Evolutionary conservation across 352 stramenopile species (phyloP).

Genomic region (Phytophthora fragariae): DNA sequence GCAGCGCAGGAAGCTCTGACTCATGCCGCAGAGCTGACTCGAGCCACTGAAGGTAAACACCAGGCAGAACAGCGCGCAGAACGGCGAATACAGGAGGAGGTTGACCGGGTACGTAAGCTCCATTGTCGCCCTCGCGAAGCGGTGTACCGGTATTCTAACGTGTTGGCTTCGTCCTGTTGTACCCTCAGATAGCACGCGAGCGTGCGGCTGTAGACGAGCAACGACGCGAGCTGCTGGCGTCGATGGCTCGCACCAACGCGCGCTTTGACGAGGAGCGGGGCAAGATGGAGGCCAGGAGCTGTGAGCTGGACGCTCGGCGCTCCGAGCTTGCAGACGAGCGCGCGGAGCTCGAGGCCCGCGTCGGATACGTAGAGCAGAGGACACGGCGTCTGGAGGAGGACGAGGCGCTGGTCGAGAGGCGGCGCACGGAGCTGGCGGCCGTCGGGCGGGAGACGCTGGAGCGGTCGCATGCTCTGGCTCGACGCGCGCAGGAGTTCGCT

Average conservation of each 20-base stretch:
- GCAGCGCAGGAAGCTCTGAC: conserved; percentile 49
- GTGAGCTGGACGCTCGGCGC: conserved; percentile 61
- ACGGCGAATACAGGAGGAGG: conserved; percentile 64
- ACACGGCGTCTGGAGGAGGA: conserved; percentile 54
- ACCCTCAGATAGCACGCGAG: conserved; percentile 62
- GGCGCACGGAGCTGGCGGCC: conserved; percentile 59
- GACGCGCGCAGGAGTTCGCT: conserved; percentile 44
- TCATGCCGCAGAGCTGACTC: conserved; percentile 49
- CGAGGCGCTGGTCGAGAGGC: conserved; percentile 53
- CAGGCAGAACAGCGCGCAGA: conserved; percentile 70
- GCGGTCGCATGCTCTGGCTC: conserved; percentile 55
- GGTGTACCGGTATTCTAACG: not conserved
- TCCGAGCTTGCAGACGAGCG: conserved; percentile 72
- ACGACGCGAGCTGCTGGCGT: conserved; percentile 67
- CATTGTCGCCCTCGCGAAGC: too few species aligned
- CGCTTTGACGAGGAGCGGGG: conserved; percentile 77
- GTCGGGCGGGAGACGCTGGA: conserved; percentile 75
- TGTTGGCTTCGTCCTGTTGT: not conserved
- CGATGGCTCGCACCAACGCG: conserved; percentile 54
- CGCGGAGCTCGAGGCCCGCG: conserved; percentile 55
- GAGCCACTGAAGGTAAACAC: conserved; percentile 41
- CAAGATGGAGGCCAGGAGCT: conserved; percentile 63
- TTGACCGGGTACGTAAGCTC: conserved; percentile 45
- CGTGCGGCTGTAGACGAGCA: conserved; percentile 78
- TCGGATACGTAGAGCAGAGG: conserved; percentile 61